Evolutionary conservation across 345 rosid genomes (phyloP), one percentile per base, ranked within the genome.

Genomic region (Acer campestre): DNA sequence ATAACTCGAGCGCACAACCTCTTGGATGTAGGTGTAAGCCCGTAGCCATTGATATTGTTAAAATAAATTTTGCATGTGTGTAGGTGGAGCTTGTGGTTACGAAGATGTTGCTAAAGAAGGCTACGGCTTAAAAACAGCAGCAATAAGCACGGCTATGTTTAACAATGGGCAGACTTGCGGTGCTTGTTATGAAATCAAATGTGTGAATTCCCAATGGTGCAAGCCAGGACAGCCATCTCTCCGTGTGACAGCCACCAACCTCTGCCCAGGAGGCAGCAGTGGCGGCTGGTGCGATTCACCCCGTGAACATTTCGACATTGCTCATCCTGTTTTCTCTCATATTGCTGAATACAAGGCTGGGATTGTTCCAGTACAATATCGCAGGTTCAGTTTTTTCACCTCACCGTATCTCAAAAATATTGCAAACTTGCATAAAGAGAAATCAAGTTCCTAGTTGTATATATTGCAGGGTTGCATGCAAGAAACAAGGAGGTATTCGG

Each of bases 211-310:
- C 70, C 56, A 82, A 67, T 82, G 89, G 85, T 94, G 98, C 89
- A 81, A 84, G 71, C 79, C 82, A 27, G 91, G 91, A 6, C 80
- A 79, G 67, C 86, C 86, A 17, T 83, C 95, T 8, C 88, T 89
- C 9, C 44, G 81, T 46, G 83, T 94, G 51, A 90, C 97, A 3
- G 98, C 90, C 61, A 94, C 98, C n/a, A 86, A 94, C 74, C 86
- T 76, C 35, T 94, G 98, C 84, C 98, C 98, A 68, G 80, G 91
- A 18, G 81, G 80, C 65, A 84, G 89, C 82, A 78, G 83, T 22
- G 95, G 92, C 18, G 97, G 95, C 18, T 94, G 97, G 98, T 94
- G 98, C 83, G 85, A 90, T 72, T 83, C 86, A 13, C 97, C 98
- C 18, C 83, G 84, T 1, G 83, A 82, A 68, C 98, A 92, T 86